Evolutionary conservation across 2,329 filamentous ascomycete species (phyloP).

Genomic region (Fusarium agapanthi): DNA sequence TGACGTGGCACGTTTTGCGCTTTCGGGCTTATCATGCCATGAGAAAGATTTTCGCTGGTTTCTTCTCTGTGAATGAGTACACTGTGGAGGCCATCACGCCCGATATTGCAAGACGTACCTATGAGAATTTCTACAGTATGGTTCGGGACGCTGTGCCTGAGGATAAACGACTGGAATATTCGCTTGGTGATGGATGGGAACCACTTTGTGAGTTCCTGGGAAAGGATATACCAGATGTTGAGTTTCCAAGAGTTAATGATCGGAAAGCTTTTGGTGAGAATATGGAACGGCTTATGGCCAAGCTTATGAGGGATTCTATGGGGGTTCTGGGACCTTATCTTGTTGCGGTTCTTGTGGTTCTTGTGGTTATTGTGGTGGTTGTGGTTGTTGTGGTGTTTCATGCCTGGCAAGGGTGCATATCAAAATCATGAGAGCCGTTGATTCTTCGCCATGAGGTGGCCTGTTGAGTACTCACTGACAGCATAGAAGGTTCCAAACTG

Average conservation of each 20-base stretch:
- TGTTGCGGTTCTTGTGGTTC: neutral
- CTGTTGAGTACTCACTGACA: no score
- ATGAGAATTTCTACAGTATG: neutral
- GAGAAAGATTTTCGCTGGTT: constrained; percentile 1
- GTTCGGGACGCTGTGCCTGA: neutral
- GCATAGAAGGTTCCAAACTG: no score
- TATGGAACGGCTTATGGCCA: neutral
- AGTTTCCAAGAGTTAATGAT: constrained; percentile 15
- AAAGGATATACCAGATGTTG: constrained; percentile 3
- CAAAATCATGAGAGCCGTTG: fast-evolving
- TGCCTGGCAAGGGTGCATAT: neutral
- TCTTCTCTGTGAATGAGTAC: neutral
- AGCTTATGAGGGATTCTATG: fast-evolving
- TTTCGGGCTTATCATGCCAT: neutral
- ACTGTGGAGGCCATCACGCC: neutral
- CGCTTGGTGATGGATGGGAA: constrained; percentile 4
- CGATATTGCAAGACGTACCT: neutral
- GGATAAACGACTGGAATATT: constrained; percentile 3
- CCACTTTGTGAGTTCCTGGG: constrained; percentile 10
- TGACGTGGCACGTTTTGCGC: neutral
- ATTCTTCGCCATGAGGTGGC: fast-evolving
- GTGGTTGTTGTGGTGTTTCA: neutral
- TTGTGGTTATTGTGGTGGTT: no score
- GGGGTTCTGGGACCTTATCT: neutral
- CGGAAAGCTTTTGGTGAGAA: neutral